Evolutionary conservation across 768 basidiomycete species (phyloP), one percentile per base, ranked within the genome.

Genomic region (Clavulina sp.): DNA sequence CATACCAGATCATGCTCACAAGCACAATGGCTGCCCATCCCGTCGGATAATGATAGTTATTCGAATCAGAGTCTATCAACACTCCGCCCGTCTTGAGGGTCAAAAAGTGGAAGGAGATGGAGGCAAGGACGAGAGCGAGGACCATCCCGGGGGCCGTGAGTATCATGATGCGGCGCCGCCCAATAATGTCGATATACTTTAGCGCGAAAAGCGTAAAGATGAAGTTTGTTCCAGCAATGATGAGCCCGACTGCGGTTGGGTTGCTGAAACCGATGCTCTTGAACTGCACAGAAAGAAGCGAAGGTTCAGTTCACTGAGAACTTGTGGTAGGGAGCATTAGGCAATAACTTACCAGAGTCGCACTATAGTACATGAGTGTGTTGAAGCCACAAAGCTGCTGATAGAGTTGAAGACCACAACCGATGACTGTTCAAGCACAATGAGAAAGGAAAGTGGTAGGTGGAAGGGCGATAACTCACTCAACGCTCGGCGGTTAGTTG

Each of bases 321-420:
- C 26, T 29, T 13, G 5, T n/a, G 6, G 28, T 30, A 21, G 31
- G 33, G 13, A 36, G 49, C 9, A 3, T 5, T 5, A 51, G 21
- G 1, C 13, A 33, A 23, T 30, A 43, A 4, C 19, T 46, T n/a
- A n/a, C n/a, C n/a, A 47, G 50, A 31, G 30, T 3, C 9, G 31
- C 56, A 24, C 33, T 31, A 49, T 57, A 59, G 53, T 59, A 65
- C 65, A 66, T 66, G 41, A 85, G 71, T 0, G 84, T 84, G 59
- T 87, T 86, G 69, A 85, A 86, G 1, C 85, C 85, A 55, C 78
- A 86, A 0, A 87, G 70, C 60, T 87, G 85, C 60, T 89, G 85
- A 64, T 78, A 80, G 0, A 80, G 83, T 66, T 87, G 84, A 64
- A 87, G 75, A 41, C 81, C 84, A 60, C 81, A 83, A 6, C 75